Conservation (phyloP, 305 asterid genomes). For the Plantago rigida region DNA sequence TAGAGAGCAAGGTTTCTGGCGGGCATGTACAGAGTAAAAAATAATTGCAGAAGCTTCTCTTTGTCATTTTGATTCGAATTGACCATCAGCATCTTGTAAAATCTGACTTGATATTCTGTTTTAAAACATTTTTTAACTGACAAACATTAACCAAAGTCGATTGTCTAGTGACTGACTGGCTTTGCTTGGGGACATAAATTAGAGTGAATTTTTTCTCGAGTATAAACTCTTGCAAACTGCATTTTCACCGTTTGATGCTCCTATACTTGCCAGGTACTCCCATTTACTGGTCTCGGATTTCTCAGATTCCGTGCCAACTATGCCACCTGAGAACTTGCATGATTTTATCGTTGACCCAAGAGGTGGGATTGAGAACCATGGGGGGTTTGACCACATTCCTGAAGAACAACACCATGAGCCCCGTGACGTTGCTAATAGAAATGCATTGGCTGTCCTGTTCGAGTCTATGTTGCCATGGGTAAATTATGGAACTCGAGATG, state of each 20-base stretch:
- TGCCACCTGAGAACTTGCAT: constrained; percentile 90
- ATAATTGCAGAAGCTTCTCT: no score
- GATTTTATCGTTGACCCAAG: constrained; percentile 62
- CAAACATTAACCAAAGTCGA: no score
- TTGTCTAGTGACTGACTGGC: no score
- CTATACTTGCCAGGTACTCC: constrained; percentile 49
- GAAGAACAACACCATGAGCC: constrained; percentile 24
- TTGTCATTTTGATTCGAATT: no score
- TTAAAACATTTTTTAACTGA: no score
- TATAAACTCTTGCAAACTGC: neutral
- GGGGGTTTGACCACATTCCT: constrained; percentile 29
- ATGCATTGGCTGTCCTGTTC: constrained; percentile 62
- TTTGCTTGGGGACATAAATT: no score
- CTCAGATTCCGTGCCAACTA: constrained; percentile 68
- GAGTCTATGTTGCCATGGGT: constrained; percentile 85
- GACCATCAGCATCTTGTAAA: no score
- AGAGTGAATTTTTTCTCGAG: no score
- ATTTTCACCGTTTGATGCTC: neutral
- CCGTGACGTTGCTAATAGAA: constrained; percentile 56
- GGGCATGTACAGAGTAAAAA: no score
- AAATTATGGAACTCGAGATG: constrained; percentile 52
- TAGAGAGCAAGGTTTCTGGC: no score
- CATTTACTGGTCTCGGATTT: constrained; percentile 71
- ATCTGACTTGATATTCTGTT: no score
- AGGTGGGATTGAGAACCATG: constrained; percentile 41